phyloP scores from a whole-genome alignment of 192 early-diverging fungal species.

The Umbelopsis sp. region DNA sequence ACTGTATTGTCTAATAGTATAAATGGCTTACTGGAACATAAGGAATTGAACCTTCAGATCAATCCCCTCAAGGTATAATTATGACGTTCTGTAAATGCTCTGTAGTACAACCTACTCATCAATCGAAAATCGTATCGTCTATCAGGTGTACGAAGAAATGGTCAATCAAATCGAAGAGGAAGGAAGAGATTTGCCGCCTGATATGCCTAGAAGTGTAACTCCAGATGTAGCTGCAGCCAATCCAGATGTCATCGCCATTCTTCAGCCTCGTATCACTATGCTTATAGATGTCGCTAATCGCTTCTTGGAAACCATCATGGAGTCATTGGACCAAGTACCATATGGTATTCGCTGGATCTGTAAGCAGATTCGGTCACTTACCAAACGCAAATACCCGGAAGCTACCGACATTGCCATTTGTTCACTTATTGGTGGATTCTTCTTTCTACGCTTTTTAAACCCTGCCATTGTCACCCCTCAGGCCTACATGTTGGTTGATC shows the following conservation, averaged over 20 bases:
- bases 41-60: conserved; percentile 89
- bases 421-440: conserved; percentile 96
- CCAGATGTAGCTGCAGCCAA: conserved; percentile 81
- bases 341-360: conserved; percentile 99
- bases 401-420: conserved; percentile 86
- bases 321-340: conserved; percentile 80
- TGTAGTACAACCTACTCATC: no score
- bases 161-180: conserved; percentile 72
- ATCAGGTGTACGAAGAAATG: conserved; percentile 80
- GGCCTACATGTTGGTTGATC: conserved; percentile 91
- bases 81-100: neutral
- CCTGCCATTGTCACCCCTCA: conserved; percentile 97
- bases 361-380: conserved; percentile 93
- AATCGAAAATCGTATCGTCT: neutral
- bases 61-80: conserved; percentile 85
- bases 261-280: conserved; percentile 77
- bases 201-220: conserved; percentile 77
- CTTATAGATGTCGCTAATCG: conserved; percentile 84
- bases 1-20: conserved; percentile 81
- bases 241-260: conserved; percentile 82
- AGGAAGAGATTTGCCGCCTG: conserved; percentile 53
- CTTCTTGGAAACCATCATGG: conserved; percentile 87
- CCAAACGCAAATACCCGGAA: conserved; percentile 91
- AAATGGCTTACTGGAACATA: conserved; percentile 74
- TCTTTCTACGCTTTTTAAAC: conserved; percentile 95